Base-by-base conservation (phyloP, 352 stramenopile genomes). In the Phytophthora cactorum region DNA sequence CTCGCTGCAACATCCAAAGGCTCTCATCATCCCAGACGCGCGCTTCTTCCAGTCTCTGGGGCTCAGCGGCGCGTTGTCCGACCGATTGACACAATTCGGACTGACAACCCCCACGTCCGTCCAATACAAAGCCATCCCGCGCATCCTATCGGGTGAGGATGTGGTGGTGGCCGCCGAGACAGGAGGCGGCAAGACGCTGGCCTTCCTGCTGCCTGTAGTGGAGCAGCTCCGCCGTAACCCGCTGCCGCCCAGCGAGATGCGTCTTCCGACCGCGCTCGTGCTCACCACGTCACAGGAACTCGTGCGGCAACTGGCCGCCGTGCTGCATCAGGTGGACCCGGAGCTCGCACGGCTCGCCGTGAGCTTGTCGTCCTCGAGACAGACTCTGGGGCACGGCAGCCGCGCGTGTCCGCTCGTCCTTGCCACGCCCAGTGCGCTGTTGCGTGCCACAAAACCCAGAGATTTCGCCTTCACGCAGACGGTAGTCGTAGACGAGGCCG, bases 101-200 rank as follows among this genome's bases (percentile, higher is more conserved):
- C 43, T 92, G 29, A 63, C 50, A 5, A 68, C 47, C n/a, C 86
- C 86, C 15, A 92, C 82, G 9, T 52, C 77, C 28, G 80, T 72
- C 11, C 86, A 94, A 56, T 53, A 47, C 28, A 70, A 89, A 59
- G 84, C 83, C 28, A 88, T 95, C 64, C 86, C 84, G 15, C 39
- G 74, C 22, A 79, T 87, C 46, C 50, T 92, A 6, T 47, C 63
- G 2, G 66, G 74, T n/a, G 45, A 83, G 1, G 82, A 98, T 74
- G 81, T 98, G 17, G 89, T 98, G 17, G 77, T 99, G 47, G 96
- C 97, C 28, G 92, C 87, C 12, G 96, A 99, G 68, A 99, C 97
- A 0, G 97, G 97, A 44, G 91, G 81, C 55, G 96, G 96, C 52
- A 99, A 99, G 77, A 99, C 97, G 32, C 80, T 99, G 47, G 87